phyloP scores from a whole-genome alignment of 2,329 filamentous ascomycete genomes.

The Aspergillus intermedius region DNA sequence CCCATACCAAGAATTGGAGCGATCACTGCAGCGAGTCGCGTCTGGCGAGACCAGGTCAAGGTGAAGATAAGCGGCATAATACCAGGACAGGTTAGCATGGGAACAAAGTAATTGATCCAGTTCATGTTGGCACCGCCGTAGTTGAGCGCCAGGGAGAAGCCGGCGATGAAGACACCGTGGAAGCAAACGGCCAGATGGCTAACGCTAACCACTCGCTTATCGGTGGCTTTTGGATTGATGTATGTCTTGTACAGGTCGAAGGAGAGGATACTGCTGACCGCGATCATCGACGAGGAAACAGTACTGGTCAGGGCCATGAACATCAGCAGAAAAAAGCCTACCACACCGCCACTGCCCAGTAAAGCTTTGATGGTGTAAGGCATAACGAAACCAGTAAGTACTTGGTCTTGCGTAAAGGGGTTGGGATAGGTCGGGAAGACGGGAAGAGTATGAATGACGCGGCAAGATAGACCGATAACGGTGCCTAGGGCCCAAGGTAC shows the following conservation, averaged over 20 bases:
- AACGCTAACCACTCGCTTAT: constrained; percentile 37
- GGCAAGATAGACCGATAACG: constrained; percentile 40
- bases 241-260: constrained; percentile 49
- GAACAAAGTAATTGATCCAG: constrained; percentile 40
- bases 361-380: constrained; percentile 41
- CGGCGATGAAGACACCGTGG: constrained; percentile 45
- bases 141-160: constrained; percentile 42
- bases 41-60: constrained; percentile 42
- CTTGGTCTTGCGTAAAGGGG: constrained; percentile 34
- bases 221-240: constrained; percentile 41
- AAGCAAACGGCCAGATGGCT: constrained; percentile 45
- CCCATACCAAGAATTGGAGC: constrained; percentile 36
- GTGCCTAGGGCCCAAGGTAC: constrained; percentile 45
- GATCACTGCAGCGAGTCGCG: constrained; percentile 37
- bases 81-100: constrained; percentile 38
- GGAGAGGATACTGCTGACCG: constrained; percentile 46
- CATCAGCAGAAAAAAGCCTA: constrained; percentile 42
- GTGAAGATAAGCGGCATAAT: constrained; percentile 43
- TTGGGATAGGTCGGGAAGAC: constrained; percentile 42
- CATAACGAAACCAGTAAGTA: constrained; percentile 44
- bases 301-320: constrained; percentile 50
- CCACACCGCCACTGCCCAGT: constrained; percentile 38
- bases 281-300: constrained; percentile 46
- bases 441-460: constrained; percentile 42
- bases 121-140: constrained; percentile 47